Percentiles rank a stretch among this genome's conserved stretches.
Conservation (phyloP, 1,139 yeast genomes). For the Kodamaea arcana region DNA sequence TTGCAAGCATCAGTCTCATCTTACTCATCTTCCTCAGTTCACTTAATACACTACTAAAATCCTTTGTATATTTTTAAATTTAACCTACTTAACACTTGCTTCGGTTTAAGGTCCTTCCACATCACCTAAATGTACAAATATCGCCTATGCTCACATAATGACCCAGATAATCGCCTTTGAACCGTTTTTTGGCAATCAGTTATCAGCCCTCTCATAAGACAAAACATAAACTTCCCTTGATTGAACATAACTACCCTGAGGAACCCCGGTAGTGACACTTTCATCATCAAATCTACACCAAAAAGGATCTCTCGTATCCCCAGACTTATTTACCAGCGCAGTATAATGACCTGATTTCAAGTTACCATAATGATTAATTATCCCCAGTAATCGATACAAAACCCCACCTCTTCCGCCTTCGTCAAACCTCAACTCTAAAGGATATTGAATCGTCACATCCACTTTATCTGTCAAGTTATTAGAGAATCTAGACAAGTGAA, state of each 20-base stretch:
- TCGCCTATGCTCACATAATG: too few species aligned
- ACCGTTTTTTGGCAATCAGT: too few species aligned
- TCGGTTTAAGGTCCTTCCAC: too few species aligned
- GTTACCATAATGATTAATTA: conserved; percentile 69
- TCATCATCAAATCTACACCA: conserved; percentile 81
- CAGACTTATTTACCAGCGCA: conserved; percentile 53
- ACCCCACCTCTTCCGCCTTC: conserved; percentile 34
- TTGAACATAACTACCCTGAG: conserved; percentile 45
- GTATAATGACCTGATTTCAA: conserved; percentile 75
- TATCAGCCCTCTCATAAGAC: conserved; percentile 55
- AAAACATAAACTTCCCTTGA: conserved; percentile 70
- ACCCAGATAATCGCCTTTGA: too few species aligned
- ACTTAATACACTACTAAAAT: too few species aligned
- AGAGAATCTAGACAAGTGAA: conserved; percentile 62
- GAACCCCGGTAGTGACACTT: conserved; percentile 43
- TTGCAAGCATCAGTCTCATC: too few species aligned
- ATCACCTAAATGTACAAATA: too few species aligned
- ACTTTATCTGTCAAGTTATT: conserved; percentile 55
- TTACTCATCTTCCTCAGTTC: too few species aligned
- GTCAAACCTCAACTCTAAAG: conserved; percentile 43
- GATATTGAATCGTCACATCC: conserved; percentile 51
- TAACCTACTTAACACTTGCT: too few species aligned
- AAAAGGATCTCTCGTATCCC: background rate
- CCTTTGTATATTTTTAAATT: too few species aligned
- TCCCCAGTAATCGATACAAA: conserved; percentile 53